These are phyloP conservation scores for Knoxdaviesia proteae DNA, from an alignment of 2,329 filamentous ascomycete species.

Conservation along the genomic window DNA sequence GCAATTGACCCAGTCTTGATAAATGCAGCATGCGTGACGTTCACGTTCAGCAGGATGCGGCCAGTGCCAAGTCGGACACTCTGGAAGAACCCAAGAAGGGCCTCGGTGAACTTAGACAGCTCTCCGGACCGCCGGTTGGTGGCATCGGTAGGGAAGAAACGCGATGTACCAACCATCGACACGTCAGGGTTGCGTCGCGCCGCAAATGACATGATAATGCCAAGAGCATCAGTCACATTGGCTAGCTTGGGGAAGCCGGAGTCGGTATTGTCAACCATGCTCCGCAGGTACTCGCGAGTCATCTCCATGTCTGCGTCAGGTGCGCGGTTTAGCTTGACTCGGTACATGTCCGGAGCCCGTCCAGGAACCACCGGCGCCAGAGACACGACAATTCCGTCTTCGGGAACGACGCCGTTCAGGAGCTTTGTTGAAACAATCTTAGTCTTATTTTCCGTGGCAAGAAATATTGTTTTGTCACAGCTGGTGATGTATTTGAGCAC, in stretches of 20 bases:
- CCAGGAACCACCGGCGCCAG: neutral
- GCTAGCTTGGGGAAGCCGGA: slow-evolving; percentile 25
- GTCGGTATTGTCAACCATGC: slow-evolving; percentile 18
- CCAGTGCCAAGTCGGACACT: slow-evolving; percentile 32
- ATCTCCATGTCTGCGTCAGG: slow-evolving; percentile 16
- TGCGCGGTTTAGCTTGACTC: slow-evolving; percentile 21
- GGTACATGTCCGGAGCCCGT: slow-evolving; percentile 13
- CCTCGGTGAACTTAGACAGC: slow-evolving; percentile 11
- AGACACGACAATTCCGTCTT: slow-evolving; percentile 1
- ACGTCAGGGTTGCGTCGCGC: slow-evolving; percentile 16
- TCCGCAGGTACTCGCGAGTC: slow-evolving; percentile 22
- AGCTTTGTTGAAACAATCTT: slow-evolving; percentile 14
- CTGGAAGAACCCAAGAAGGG: slow-evolving; percentile 32
- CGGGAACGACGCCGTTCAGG: neutral
- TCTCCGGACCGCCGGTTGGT: slow-evolving; percentile 8
- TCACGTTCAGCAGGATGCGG: slow-evolving; percentile 31
- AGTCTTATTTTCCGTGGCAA: slow-evolving; percentile 29
- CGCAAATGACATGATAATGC: slow-evolving; percentile 25
- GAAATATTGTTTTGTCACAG: slow-evolving; percentile 10
- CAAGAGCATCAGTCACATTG: slow-evolving; percentile 27
- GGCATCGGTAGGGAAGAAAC: slow-evolving; percentile 21
- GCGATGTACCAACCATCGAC: slow-evolving; percentile 22
- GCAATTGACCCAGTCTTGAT: slow-evolving; percentile 6
- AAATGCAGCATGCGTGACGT: slow-evolving; percentile 33
- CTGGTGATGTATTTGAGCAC: slow-evolving; percentile 15